phyloP scores from a whole-genome alignment of 352 stramenopile genomes.

The Pythium plurisporium region DNA sequence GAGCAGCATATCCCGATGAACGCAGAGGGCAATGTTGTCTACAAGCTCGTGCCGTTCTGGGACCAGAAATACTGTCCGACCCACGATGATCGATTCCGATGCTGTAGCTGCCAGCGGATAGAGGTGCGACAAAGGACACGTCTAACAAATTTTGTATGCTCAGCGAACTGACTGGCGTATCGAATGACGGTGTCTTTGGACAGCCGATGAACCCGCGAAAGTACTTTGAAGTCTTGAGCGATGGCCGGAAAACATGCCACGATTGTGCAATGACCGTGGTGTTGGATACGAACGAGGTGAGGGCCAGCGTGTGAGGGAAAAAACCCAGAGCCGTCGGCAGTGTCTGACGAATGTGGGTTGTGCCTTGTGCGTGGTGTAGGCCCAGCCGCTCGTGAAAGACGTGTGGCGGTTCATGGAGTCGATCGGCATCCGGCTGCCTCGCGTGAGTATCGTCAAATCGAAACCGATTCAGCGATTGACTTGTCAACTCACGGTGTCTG shows the following conservation, averaged over 20 bases:
- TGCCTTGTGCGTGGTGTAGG: constrained; percentile 4
- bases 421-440: constrained; percentile 57
- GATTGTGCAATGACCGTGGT: constrained; percentile 57
- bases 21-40: constrained; percentile 45
- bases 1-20: constrained; percentile 51
- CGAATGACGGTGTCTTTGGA: background rate
- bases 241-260: constrained; percentile 63
- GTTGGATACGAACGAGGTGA: constrained; percentile 51
- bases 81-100: constrained; percentile 60
- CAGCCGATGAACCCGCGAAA: constrained; percentile 31
- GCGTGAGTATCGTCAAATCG: too few relatives aligned
- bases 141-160: too few relatives aligned
- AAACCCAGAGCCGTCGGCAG: background rate
- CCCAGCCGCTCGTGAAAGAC: constrained; percentile 34
- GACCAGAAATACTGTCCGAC: constrained; percentile 54
- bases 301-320: background rate
- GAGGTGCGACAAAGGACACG: too few relatives aligned
- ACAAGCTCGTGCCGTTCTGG: constrained; percentile 64
- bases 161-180: too few relatives aligned
- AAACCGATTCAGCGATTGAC: too few relatives aligned
- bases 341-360: background rate
- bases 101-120: constrained; percentile 67
- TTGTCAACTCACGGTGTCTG: too few relatives aligned
- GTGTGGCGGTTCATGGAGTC: constrained; percentile 69
- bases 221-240: constrained; percentile 52